phyloP scores from a whole-genome alignment of 2,329 filamentous ascomycete species.

The Tympanopsis confertula region DNA sequence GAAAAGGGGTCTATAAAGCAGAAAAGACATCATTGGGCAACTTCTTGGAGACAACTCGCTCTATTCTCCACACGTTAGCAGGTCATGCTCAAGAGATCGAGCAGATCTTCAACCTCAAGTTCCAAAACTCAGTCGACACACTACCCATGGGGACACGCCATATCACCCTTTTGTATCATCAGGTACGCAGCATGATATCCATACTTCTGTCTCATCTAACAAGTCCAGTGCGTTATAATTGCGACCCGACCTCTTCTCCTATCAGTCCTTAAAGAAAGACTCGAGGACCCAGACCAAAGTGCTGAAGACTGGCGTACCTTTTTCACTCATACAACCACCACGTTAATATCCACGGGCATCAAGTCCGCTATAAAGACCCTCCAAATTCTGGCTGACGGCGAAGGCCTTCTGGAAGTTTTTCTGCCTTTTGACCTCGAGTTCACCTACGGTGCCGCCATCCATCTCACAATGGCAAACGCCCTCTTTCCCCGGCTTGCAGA shows the following conservation, averaged over 20 bases:
- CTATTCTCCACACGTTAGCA: conserved; percentile 21
- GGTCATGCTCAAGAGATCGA: conserved; percentile 25
- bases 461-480: conserved; percentile 21
- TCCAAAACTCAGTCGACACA: conserved; percentile 18
- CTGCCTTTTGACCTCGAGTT: conserved; percentile 25
- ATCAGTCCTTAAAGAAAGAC: conserved; percentile 22
- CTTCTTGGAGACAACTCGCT: conserved; percentile 22
- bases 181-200: conserved; percentile 11
- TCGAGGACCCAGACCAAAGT: conserved; percentile 13
- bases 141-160: conserved; percentile 23
- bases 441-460: conserved; percentile 18
- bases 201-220: not conserved
- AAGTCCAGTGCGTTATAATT: conserved; percentile 21
- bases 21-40: conserved; percentile 17
- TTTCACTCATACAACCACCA: conserved; percentile 15
- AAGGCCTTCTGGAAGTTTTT: conserved; percentile 21
- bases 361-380: conserved; percentile 26
- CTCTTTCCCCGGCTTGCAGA: conserved; percentile 18
- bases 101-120: conserved; percentile 18
- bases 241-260: conserved; percentile 24
- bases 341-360: conserved; percentile 24
- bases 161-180: conserved; percentile 23
- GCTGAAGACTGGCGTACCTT: conserved; percentile 18
- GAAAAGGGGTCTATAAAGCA: conserved; percentile 20
- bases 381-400: conserved; percentile 21